Conservation (phyloP, 2,329 filamentous ascomycete species). For the Aspergillus caelatus region DNA sequence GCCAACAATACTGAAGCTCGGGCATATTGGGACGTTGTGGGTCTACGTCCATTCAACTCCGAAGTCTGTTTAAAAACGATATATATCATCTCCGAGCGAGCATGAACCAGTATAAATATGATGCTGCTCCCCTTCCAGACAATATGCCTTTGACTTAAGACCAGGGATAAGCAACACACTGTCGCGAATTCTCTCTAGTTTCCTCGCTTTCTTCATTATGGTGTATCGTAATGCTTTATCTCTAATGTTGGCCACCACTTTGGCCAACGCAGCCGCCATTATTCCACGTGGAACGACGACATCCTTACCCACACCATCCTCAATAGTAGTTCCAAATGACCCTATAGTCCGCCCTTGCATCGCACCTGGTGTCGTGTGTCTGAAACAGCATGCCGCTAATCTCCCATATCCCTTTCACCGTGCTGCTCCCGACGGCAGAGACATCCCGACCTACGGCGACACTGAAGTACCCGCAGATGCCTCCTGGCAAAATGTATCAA, state of each 20-base stretch:
- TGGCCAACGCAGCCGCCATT: background rate
- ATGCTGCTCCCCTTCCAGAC: background rate
- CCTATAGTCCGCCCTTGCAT: background rate
- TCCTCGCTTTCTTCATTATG: background rate
- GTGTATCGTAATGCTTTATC: background rate
- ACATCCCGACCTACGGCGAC: background rate
- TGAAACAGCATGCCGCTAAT: background rate
- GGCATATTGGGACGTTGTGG: background rate
- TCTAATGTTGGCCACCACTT: background rate
- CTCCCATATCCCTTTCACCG: constrained; percentile 1
- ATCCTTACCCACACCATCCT: background rate
- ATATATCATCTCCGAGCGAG: background rate
- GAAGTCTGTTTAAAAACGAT: background rate
- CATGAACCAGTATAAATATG: background rate
- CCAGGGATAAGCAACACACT: background rate
- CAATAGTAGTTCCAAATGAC: background rate
- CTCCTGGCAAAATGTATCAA: background rate
- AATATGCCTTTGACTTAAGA: background rate
- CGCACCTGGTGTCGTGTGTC: background rate
- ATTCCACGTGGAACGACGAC: background rate
- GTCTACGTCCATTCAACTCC: background rate
- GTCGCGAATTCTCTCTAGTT: background rate
- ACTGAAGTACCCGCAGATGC: background rate
- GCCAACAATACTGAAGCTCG: background rate
- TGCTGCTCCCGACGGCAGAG: background rate